These are phyloP conservation scores for Rhodomyrtus psidioides DNA, from an alignment of 441 rosid species.

Conservation along the genomic window DNA sequence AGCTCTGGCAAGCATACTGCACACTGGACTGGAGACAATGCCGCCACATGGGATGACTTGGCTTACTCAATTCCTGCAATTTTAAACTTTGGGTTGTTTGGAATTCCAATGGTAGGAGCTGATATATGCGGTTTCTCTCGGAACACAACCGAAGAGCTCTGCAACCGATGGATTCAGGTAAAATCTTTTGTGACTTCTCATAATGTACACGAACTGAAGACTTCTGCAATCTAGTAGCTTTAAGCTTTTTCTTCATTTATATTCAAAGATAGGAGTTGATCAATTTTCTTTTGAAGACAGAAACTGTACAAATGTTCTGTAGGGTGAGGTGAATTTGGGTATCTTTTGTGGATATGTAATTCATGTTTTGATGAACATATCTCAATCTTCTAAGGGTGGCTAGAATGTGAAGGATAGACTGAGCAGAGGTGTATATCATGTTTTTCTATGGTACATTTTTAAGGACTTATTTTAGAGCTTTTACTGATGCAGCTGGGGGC, in stretches of 20 bases:
- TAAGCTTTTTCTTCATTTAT: neutral
- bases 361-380: neutral
- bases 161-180: slow-evolving; percentile 77
- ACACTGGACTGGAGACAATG: slow-evolving; percentile 83
- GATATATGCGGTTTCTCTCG: slow-evolving; percentile 62
- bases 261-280: neutral
- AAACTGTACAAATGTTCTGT: neutral
- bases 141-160: slow-evolving; percentile 64
- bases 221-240: neutral
- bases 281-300: neutral
- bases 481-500: slow-evolving; percentile 55
- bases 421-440: neutral
- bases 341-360: neutral
- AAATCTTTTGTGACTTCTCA: neutral
- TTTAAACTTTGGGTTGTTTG: slow-evolving; percentile 60
- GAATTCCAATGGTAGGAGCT: slow-evolving; percentile 86
- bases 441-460: neutral
- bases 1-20: slow-evolving; percentile 76
- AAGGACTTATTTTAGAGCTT: neutral
- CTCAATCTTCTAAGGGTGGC: neutral
- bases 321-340: neutral
- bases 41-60: slow-evolving; percentile 61
- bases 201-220: neutral
- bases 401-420: neutral
- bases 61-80: slow-evolving; percentile 52